phyloP scores from a whole-genome alignment of 495 filamentous ascomycete species.

The Neurospora sp. region DNA sequence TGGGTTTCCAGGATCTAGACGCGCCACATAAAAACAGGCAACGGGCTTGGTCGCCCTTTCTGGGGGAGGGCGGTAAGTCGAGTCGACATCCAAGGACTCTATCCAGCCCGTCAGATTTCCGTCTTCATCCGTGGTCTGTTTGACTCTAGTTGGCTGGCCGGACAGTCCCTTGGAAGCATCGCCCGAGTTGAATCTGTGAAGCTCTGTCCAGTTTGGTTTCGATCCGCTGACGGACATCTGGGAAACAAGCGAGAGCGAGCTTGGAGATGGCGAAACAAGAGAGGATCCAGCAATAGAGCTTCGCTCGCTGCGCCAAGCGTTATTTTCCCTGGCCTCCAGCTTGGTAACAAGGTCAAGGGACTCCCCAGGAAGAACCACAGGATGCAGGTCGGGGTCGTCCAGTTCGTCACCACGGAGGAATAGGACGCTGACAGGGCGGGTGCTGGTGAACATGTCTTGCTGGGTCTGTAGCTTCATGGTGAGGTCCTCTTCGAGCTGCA shows the following conservation, averaged over 20 bases:
- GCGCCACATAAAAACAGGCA: conserved; percentile 81
- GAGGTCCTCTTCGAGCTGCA: conserved; percentile 77
- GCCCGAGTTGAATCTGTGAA: conserved; percentile 28
- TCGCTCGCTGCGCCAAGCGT: conserved; percentile 46
- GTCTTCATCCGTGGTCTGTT: conserved; percentile 33
- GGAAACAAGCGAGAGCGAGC: conserved; percentile 49
- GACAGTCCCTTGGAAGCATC: conserved; percentile 32
- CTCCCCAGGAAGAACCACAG: conserved; percentile 66
- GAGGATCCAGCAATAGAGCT: conserved; percentile 45
- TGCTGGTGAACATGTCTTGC: conserved; percentile 95
- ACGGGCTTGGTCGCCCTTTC: conserved; percentile 61
- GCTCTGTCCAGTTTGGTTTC: conserved; percentile 41
- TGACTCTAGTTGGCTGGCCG: conserved; percentile 41
- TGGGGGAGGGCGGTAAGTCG: conserved; percentile 68
- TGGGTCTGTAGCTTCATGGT: conserved; percentile 72
- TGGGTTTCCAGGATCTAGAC: conserved; percentile 39
- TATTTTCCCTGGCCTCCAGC: conserved; percentile 45
- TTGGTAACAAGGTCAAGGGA: conserved; percentile 44
- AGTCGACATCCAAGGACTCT: conserved; percentile 83
- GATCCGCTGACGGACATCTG: conserved; percentile 31
- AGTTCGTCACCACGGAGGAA: conserved; percentile 72
- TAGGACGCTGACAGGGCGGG: conserved; percentile 72
- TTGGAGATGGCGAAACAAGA: conserved; percentile 64
- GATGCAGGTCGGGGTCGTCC: conserved; percentile 84
- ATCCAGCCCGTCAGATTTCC: conserved; percentile 68